Percentiles rank a stretch among this genome's conserved stretches.
phyloP scores from a whole-genome alignment of 164 flowering plant genomes.

The Umbellularia californica region DNA sequence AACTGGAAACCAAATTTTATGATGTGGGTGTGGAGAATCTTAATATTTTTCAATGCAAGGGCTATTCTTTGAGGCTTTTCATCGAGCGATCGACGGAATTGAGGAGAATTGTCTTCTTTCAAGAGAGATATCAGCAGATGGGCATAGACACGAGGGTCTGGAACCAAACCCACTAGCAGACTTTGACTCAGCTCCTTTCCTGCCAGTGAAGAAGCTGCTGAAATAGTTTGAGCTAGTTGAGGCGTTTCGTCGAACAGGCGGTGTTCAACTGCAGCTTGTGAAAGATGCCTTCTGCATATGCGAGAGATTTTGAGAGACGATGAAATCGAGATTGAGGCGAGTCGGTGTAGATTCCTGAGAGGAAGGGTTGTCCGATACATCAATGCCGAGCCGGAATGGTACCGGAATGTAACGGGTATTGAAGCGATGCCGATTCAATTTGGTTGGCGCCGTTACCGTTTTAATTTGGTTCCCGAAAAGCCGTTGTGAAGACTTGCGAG shows the following conservation, averaged over 20 bases:
- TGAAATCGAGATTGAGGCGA: conserved; percentile 3
- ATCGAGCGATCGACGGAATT: conserved; percentile 43
- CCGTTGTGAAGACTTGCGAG: no score
- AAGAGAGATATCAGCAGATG: conserved; percentile 36
- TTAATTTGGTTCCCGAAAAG: no score
- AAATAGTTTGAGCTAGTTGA: conserved; percentile 3
- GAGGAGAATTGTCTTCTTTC: conserved; percentile 38
- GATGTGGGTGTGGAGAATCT: conserved; percentile 48
- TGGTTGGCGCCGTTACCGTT: no score
- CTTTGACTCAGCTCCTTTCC: conserved; percentile 7
- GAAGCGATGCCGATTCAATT: no score
- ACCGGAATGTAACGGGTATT: no score
- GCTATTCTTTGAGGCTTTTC: conserved; percentile 42
- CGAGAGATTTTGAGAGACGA: neutral
- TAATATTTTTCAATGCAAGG: conserved; percentile 28
- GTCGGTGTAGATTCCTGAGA: conserved; percentile 2
- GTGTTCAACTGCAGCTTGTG: neutral
- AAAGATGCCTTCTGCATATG: neutral
- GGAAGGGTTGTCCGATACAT: conserved; percentile 3
- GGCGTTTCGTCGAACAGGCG: conserved; percentile 1
- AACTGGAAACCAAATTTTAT: conserved; percentile 47
- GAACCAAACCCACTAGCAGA: neutral
- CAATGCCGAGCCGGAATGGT: neutral
- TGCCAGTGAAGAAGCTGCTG: conserved; percentile 7
- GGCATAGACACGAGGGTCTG: conserved; percentile 15